A percentile compares a stretch with the other conserved stretches of the same genome.
phyloP scores from a whole-genome alignment of 805 yeast genomes.

The Peterozyma toletana region DNA sequence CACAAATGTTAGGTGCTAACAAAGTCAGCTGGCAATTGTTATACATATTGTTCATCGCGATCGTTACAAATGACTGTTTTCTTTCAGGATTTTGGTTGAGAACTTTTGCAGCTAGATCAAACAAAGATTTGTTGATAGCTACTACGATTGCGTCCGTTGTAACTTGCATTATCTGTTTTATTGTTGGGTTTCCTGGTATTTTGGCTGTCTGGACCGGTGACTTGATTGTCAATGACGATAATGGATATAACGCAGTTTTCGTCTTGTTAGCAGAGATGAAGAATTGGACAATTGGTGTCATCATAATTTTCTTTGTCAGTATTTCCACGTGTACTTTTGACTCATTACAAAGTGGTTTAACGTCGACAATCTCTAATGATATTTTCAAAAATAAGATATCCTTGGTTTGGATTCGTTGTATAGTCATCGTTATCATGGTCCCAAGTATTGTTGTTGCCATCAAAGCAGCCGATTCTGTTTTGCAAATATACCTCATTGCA shows the following conservation, averaged over 20 bases:
- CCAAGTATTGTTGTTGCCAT: conserved; percentile 84
- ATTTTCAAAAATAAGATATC: conserved; percentile 75
- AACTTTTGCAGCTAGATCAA: conserved; percentile 80
- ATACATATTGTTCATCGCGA: conserved; percentile 79
- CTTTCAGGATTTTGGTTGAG: conserved; percentile 92
- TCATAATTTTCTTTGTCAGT: conserved; percentile 63
- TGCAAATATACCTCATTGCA: conserved; percentile 84
- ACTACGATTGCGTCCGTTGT: conserved; percentile 69
- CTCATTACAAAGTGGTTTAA: conserved; percentile 81
- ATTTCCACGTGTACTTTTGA: conserved; percentile 87
- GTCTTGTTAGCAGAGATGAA: conserved; percentile 68
- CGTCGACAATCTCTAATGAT: conserved; percentile 85
- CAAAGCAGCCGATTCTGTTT: conserved; percentile 71
- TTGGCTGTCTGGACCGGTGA: conserved; percentile 88
- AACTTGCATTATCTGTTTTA: conserved; percentile 52
- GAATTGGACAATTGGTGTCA: conserved; percentile 79
- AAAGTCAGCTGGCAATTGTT: conserved; percentile 84
- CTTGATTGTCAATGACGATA: conserved; percentile 40
- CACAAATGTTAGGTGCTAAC: conserved; percentile 57
- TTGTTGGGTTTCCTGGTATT: conserved; percentile 79
- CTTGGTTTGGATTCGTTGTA: conserved; percentile 55
- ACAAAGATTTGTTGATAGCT: conserved; percentile 70
- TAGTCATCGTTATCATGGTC: conserved; percentile 73
- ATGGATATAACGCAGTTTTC: conserved; percentile 67
- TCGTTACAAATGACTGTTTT: conserved; percentile 84